A percentile compares a stretch with the other conserved stretches of the same genome.
Conservation (phyloP, 2,329 filamentous ascomycete species). For the Biscogniauxia marginata region DNA sequence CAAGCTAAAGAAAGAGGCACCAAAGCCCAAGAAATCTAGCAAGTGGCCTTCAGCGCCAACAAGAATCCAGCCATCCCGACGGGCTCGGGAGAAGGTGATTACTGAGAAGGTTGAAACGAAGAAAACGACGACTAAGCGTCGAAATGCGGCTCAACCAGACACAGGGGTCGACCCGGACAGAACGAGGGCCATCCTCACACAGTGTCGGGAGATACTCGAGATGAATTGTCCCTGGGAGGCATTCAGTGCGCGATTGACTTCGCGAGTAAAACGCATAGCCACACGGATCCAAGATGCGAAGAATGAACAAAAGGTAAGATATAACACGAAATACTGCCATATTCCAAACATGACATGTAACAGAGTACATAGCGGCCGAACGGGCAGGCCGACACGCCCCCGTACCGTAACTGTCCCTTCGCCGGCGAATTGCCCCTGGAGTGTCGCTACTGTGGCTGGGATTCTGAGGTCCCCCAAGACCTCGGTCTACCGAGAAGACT, state of each 20-base stretch:
- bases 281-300: not conserved
- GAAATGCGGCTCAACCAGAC: slow-evolving; percentile 1
- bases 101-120: slow-evolving; percentile 1
- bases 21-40: slow-evolving; percentile 8
- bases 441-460: slow-evolving; percentile 28
- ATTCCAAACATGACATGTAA: slow-evolving; percentile 3
- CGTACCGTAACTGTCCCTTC: slow-evolving; percentile 1
- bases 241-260: not conserved
- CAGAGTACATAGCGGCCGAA: not conserved
- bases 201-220: not conserved
- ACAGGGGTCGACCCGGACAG: not conserved
- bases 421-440: slow-evolving; percentile 4
- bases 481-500: slow-evolving; percentile 12
- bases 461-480: slow-evolving; percentile 7
- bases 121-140: not conserved
- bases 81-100: slow-evolving; percentile 16
- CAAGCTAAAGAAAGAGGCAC: slow-evolving; percentile 5
- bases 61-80: slow-evolving; percentile 23
- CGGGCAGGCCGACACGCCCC: not conserved
- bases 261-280: not conserved
- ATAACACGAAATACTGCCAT: slow-evolving; percentile 1
- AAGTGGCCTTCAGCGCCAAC: slow-evolving; percentile 13
- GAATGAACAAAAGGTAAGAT: not conserved
- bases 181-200: not conserved
- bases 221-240: not conserved